Base-by-base conservation (phyloP, 805 yeast genomes). In the Candida maris region DNA sequence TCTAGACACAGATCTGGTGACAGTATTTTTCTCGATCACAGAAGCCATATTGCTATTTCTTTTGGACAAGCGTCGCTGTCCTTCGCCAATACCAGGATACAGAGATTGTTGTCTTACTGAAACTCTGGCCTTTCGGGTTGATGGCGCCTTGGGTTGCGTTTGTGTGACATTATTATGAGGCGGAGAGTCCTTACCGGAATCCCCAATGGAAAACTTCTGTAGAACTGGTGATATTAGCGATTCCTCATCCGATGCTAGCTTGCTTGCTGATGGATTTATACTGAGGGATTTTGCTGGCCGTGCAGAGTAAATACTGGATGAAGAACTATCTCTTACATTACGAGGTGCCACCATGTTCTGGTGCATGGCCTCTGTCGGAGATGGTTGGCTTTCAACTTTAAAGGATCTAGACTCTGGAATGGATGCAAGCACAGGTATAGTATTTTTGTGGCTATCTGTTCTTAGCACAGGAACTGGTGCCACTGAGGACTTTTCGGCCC, bases 91-190 rank as follows among this genome's bases (percentile, higher is more conserved):
- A 22, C 36, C 37, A 21, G 48, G 54, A 32, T 52, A 55, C 9
- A 57, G 32, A 2, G 60, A 51, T 27, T 52, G 48, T 30, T 56
- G 51, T 17, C 57, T 42, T 14, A 57, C 53, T 1, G 62, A 57
- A 5, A 57, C 53, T 29, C 56, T 46, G 8, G 49, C 36, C 19
- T 48, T 52, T 9, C 27, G 31, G 15, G 28, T 25, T 9, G 15
- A n/a, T n/a, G n/a, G n/a, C n/a, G n/a, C n/a, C n/a, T n/a, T n/a
- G n/a, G n/a, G n/a, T n/a, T n/a, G n/a, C n/a, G n/a, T n/a, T n/a
- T n/a, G n/a, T n/a, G n/a, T n/a, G n/a, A n/a, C n/a, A n/a, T n/a
- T n/a, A n/a, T n/a, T n/a, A n/a, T n/a, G n/a, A n/a, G n/a, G n/a
- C n/a, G n/a, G n/a, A n/a, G n/a, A n/a, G n/a, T n/a, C n/a, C n/a